phyloP scores from a whole-genome alignment of 441 rosid species.

The Hura crepitans region DNA sequence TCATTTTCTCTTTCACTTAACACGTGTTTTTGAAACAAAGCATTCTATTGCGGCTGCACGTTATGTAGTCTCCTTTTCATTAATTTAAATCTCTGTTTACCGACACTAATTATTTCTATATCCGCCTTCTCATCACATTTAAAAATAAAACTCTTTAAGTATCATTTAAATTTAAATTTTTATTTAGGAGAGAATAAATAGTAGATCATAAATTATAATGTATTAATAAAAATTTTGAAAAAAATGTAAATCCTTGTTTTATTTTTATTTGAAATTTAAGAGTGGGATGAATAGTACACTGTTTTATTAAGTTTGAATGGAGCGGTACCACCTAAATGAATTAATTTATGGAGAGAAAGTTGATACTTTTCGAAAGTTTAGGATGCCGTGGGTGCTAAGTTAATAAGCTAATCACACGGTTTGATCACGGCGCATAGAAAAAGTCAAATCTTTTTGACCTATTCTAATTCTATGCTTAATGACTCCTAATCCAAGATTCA shows the following conservation, averaged over 20 bases:
- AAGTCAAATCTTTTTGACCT: conserved; percentile 1
- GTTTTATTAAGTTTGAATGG: background rate
- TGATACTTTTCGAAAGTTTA: conserved; percentile 6
- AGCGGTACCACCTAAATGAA: background rate
- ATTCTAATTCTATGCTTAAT: background rate
- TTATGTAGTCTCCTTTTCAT: background rate
- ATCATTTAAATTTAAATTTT: no score
- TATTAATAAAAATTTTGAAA: no score
- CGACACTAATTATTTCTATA: no score
- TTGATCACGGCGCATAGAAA: background rate
- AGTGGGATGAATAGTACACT: background rate
- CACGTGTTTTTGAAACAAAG: conserved; percentile 23
- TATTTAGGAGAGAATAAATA: no score
- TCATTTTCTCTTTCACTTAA: background rate
- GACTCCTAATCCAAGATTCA: background rate
- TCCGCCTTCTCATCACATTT: no score
- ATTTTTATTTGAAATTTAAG: no score
- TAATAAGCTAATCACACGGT: conserved; percentile 1
- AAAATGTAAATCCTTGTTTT: no score
- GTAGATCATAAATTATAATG: no score
- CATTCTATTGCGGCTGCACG: conserved; percentile 19
- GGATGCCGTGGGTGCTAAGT: conserved; percentile 18
- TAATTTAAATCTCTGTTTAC: no score
- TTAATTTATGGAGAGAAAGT: background rate
- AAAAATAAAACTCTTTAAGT: no score